Conservation (phyloP, 306 rosid genomes). For the Alnus glutinosa region DNA sequence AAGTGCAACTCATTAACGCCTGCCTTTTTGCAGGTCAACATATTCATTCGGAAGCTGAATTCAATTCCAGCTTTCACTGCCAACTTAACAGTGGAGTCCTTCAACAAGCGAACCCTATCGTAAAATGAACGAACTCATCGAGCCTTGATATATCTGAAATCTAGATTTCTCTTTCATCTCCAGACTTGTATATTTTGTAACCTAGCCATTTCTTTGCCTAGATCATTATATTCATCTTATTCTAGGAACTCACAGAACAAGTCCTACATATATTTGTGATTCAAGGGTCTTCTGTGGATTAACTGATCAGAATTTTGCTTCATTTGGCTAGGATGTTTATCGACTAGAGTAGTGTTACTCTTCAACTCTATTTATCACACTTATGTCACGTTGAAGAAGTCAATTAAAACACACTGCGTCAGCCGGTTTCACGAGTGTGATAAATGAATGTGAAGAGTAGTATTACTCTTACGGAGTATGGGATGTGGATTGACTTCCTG, state of each 20-base stretch:
- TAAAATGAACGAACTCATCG: slow-evolving; percentile 30
- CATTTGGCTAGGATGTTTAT: not conserved
- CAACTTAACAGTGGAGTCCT: slow-evolving; percentile 94
- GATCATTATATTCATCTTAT: slow-evolving; percentile 7
- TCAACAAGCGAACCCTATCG: slow-evolving; percentile 79
- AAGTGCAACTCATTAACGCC: slow-evolving; percentile 9
- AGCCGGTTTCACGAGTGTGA: too few relatives aligned
- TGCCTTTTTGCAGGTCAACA: slow-evolving; percentile 71
- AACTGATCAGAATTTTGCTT: not conserved
- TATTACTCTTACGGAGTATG: not conserved
- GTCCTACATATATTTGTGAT: not conserved
- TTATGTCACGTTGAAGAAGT: too few relatives aligned
- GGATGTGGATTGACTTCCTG: not conserved
- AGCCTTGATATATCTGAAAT: not conserved
- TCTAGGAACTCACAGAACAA: slow-evolving; percentile 3
- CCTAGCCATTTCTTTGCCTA: slow-evolving; percentile 4
- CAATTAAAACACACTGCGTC: too few relatives aligned
- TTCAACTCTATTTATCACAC: too few relatives aligned
- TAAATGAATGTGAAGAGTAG: too few relatives aligned
- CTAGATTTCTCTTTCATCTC: slow-evolving; percentile 20
- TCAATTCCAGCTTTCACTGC: slow-evolving; percentile 98
- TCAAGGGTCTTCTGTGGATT: not conserved
- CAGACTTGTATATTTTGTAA: slow-evolving; percentile 17
- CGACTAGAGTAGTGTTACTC: too few relatives aligned
- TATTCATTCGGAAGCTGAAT: slow-evolving; percentile 81